Evolutionary conservation across 345 rosid species (phyloP), one percentile per base, ranked within the genome.

Genomic region (Aquilaria sinensis): DNA sequence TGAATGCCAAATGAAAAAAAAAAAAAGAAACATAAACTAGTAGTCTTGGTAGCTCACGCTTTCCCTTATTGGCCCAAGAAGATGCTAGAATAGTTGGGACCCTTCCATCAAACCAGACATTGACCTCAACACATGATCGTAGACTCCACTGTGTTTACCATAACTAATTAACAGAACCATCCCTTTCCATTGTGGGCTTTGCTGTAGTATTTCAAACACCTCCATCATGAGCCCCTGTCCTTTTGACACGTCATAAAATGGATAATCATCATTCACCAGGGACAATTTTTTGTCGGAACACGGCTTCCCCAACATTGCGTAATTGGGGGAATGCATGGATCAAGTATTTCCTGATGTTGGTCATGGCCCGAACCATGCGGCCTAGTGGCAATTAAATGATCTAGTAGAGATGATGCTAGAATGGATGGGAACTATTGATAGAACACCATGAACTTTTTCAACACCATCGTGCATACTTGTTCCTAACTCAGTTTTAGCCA

Each of bases 371-470:
- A 91, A 97, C 9, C 97, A 95, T 53, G 99, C 90, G 60, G 96
- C 99, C 9, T 96, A 95, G 68, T 95, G 99, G 57, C 89, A 93
- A 63, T 87, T 78, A 95, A 85, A 53, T 97, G 90, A 81, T 95
- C 90, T 32, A 97, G 99, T 57, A 91, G 99, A 50, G 99, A 91
- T n/a, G 99, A 95, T 34, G 97, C 81, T 3, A 97, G 99, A 13
- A 95, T 96, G 60, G 99, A 89, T 0, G 99, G 96, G 75, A 95
- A 95, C 99, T 97, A 91, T 66, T 89, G 78, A 78, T 95, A 97
- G 77, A 95, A 85, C 2, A 95, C 78, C 1, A 81, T 93, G 79
- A 88, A 95, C 78, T 91, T 85, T 76, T 84, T 89, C 3, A 93
- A 96, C 46, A 95, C 65, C 75, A 76, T 81, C 3, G 96, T 72